Evolutionary conservation across 148 eudicot genomes (phyloP), one percentile per base, ranked within the genome.

Genomic region (Fagopyrum homotropicum): DNA sequence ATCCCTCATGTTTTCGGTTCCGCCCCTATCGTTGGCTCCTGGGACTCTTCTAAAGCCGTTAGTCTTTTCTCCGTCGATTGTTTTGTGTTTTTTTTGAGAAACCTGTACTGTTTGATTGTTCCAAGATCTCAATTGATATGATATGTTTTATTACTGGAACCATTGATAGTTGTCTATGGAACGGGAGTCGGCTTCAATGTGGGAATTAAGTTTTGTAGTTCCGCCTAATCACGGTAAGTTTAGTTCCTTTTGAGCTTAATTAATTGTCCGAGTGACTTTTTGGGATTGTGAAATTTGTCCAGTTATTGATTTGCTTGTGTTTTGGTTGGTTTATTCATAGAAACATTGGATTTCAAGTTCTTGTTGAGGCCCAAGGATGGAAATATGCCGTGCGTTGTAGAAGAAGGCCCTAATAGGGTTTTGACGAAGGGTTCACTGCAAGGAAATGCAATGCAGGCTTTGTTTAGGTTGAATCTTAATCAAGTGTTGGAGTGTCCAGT

Each of bases 281-380:
- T 14, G 5, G 47, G 26, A 73, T 66, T 81, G 57, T 60, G 44
- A 6, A 61, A 26, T 4, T 61, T 10, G 44, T 9, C 40, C 40
- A 9, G 45, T 15, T 15, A 45, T 40, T 14, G 71, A 40, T 66
- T 66, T 45, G 55, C 12, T 46, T 72, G 54, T 70, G 50, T n/a
- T 70, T 70, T 45, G 17, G 26, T 17, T 46, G 74, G 73, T 70
- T 44, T 35, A 43, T 6, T 44, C 3, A 17, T 76, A 95, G 98
- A 95, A 79, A 85, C 90, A 51, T 79, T 92, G 97, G 96, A 92
- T 78, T 92, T 95, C 83, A 95, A 95, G 86, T 95, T 95, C 83
- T 83, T 95, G 66, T 75, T 95, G 90, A 95, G 85, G 88, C 89
- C 97, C 6, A 86, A 84, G 82, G 82, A 88, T 78, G 72, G 72